These are phyloP conservation scores for Piper betle DNA, from an alignment of 164 flowering plant genomes.

Conservation along the genomic window DNA sequence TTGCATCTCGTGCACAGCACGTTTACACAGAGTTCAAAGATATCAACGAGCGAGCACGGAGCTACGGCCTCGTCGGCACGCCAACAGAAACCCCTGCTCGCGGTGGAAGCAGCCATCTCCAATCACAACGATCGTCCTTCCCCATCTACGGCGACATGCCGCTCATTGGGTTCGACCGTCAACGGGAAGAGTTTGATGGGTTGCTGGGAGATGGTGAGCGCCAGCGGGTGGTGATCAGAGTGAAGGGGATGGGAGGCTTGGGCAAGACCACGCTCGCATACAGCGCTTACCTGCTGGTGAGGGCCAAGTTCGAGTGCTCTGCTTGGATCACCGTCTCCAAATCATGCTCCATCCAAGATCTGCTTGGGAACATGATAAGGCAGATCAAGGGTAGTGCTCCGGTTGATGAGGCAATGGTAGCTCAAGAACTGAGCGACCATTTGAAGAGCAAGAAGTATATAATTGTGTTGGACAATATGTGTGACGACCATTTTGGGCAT, in stretches of 20 bases:
- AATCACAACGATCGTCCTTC: too few species aligned
- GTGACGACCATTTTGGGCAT: conserved; percentile 19
- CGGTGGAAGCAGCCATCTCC: too few species aligned
- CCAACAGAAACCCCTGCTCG: too few species aligned
- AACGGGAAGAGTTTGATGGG: too few species aligned
- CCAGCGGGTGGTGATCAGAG: conserved; percentile 2
- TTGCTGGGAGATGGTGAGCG: too few species aligned
- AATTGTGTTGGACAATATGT: conserved; percentile 39
- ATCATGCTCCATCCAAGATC: conserved; percentile 6
- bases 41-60: too few species aligned
- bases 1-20: too few species aligned
- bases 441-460: conserved; percentile 30
- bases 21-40: too few species aligned
- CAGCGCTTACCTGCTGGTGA: conserved; percentile 14
- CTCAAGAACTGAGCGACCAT: conserved; percentile 8
- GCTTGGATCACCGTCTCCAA: conserved; percentile 33
- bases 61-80: too few species aligned
- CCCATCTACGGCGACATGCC: too few species aligned
- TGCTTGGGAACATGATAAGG: conserved; percentile 17
- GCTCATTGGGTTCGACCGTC: too few species aligned
- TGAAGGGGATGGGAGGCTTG: conserved; percentile 48
- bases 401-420: too few species aligned
- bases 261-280: conserved; percentile 45
- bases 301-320: conserved; percentile 14
- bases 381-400: conserved; percentile 1